phyloP scores from a whole-genome alignment of 257 asterid species.

The Solanum okadae region DNA sequence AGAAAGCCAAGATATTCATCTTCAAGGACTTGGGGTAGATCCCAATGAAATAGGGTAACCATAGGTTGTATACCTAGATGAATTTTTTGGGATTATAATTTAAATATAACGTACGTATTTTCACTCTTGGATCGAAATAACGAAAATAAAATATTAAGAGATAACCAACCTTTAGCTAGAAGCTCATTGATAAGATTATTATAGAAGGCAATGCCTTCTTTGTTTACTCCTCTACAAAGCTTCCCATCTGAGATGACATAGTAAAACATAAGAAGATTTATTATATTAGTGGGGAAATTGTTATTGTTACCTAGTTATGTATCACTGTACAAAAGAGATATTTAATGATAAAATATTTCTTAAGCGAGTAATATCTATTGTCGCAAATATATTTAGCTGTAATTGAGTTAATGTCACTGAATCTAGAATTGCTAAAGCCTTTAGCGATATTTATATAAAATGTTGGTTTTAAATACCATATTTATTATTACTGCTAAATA shows the following conservation, averaged over 20 bases:
- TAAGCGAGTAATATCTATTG: not conserved
- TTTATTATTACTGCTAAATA: not conserved
- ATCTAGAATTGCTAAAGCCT: not conserved
- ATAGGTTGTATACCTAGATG: not conserved
- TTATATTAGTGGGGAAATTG: not conserved
- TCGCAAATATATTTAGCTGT: no score
- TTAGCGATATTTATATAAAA: no score
- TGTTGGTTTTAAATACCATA: no score
- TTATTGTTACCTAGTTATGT: not conserved
- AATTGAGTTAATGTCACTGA: not conserved
- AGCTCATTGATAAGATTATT: slow-evolving; percentile 1
- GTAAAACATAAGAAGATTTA: not conserved
- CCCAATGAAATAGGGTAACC: not conserved
- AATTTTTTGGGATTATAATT: not conserved
- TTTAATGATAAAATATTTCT: no score
- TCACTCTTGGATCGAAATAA: not conserved
- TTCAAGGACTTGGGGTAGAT: not conserved
- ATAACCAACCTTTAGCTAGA: not conserved
- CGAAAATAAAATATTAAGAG: not conserved
- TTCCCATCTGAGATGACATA: not conserved
- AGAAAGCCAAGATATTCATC: not conserved
- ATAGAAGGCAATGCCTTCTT: not conserved
- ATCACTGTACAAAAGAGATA: no score
- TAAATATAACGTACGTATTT: not conserved
- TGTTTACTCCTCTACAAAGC: not conserved